A percentile compares a stretch with the other conserved stretches of the same genome.
phyloP scores from a whole-genome alignment of 2,329 filamentous ascomycete species.

The Fusarium concolor region DNA sequence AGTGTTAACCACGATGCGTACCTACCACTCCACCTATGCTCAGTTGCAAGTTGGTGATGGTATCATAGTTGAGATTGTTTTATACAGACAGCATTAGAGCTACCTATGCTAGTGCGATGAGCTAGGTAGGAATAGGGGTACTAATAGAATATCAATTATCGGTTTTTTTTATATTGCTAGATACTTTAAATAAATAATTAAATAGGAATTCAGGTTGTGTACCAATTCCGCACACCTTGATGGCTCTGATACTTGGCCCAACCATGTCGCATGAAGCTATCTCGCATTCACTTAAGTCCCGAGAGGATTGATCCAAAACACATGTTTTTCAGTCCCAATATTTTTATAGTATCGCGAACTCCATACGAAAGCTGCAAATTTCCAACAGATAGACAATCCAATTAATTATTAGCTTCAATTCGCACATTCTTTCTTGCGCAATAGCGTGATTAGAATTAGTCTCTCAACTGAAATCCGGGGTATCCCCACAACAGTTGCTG shows the following conservation, averaged over 20 bases:
- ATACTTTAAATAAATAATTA: no score
- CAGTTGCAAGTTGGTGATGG: neutral
- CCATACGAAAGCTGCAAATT: neutral
- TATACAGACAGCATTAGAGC: neutral
- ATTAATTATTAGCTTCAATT: neutral
- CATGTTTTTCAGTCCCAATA: neutral
- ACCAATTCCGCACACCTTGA: conserved; percentile 1
- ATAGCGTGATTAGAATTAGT: neutral
- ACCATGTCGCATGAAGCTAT: neutral
- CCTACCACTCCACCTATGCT: conserved; percentile 8
- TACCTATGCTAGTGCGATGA: neutral
- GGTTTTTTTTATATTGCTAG: no score
- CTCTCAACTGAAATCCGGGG: conserved; percentile 26
- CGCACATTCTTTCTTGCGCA: neutral
- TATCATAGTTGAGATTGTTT: neutral
- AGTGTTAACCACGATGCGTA: conserved; percentile 10
- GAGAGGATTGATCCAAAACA: neutral
- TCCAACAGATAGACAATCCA: neutral
- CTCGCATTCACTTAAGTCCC: neutral
- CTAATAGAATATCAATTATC: neutral
- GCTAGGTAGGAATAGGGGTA: no score
- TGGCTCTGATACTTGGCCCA: neutral
- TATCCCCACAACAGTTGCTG: conserved; percentile 15
- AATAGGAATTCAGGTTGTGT: no score
- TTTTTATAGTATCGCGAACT: neutral